These are phyloP conservation scores for Candida michaelii DNA, from an alignment of 805 yeast species.

Conservation along the genomic window DNA sequence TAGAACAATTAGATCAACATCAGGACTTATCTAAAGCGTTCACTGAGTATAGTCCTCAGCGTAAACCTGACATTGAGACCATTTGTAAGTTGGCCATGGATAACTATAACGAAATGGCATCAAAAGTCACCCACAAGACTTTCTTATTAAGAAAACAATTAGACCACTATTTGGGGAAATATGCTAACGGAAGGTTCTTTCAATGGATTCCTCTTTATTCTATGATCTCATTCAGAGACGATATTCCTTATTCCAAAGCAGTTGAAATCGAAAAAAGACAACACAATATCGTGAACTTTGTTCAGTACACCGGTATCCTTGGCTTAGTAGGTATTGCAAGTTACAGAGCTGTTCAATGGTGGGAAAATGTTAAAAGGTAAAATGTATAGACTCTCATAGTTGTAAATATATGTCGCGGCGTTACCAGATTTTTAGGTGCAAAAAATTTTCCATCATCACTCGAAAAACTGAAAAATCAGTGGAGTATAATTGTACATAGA, in stretches of 20 bases:
- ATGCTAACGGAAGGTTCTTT: conserved; percentile 46
- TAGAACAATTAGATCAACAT: conserved; percentile 42
- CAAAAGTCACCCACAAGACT: conserved; percentile 61
- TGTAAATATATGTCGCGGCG: not conserved
- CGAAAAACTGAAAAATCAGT: conserved; percentile 4
- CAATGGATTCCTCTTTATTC: conserved; percentile 85
- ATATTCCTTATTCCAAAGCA: conserved; percentile 74
- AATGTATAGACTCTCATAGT: too few species aligned
- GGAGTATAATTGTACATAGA: conserved; percentile 5
- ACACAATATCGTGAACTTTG: conserved; percentile 40
- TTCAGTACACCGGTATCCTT: not conserved
- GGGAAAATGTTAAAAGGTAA: not conserved
- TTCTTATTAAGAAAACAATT: conserved; percentile 66
- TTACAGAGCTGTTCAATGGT: conserved; percentile 1
- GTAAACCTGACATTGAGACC: conserved; percentile 70
- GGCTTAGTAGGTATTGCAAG: not conserved
- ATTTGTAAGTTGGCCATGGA: conserved; percentile 76
- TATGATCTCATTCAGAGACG: conserved; percentile 88
- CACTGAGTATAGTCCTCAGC: conserved; percentile 47
- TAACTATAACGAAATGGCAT: conserved; percentile 86
- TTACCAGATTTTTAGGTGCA: not conserved
- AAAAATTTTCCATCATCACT: conserved; percentile 3
- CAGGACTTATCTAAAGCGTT: conserved; percentile 52
- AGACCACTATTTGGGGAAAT: conserved; percentile 62
- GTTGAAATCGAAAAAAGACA: conserved; percentile 56